Percentiles rank a stretch among this genome's conserved stretches.
Conservation (phyloP, 2,329 filamentous ascomycete species). For the Beauveria australis region DNA sequence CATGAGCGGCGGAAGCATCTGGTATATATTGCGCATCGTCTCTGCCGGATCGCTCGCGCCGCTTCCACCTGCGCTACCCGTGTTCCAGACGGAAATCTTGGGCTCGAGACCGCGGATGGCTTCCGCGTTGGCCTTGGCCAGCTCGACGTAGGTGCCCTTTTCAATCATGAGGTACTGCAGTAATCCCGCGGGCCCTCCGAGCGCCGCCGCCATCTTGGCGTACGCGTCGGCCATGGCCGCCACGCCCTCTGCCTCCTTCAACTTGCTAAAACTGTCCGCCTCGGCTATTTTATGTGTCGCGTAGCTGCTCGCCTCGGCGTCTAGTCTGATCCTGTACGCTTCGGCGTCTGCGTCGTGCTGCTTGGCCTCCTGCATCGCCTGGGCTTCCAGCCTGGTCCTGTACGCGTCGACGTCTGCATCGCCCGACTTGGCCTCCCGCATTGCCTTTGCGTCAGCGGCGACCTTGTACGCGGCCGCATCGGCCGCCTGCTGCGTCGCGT, state of each 20-base stretch:
- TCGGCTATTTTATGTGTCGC: slow-evolving; percentile 44
- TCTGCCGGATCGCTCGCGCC: slow-evolving; percentile 40
- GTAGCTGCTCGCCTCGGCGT: slow-evolving; percentile 33
- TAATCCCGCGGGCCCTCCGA: slow-evolving; percentile 70
- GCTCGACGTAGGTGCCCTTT: slow-evolving; percentile 66
- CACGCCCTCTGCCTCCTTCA: slow-evolving; percentile 71
- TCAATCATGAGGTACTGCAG: slow-evolving; percentile 85
- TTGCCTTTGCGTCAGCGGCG: slow-evolving; percentile 44
- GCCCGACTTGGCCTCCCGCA: slow-evolving; percentile 38
- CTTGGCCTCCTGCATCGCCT: too few species aligned
- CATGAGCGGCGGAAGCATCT: slow-evolving; percentile 74
- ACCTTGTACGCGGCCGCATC: slow-evolving; percentile 49
- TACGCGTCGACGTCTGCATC: slow-evolving; percentile 36
- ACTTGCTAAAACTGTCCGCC: slow-evolving; percentile 48
- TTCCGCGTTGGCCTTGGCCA: slow-evolving; percentile 69
- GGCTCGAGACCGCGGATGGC: slow-evolving; percentile 72
- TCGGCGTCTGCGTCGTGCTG: slow-evolving; percentile 16
- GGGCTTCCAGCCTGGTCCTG: too few species aligned
- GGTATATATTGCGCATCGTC: slow-evolving; percentile 69
- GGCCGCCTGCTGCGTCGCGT: slow-evolving; percentile 36
- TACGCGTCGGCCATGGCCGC: slow-evolving; percentile 76
- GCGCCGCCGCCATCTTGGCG: slow-evolving; percentile 57
- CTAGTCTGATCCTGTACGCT: slow-evolving; percentile 38
- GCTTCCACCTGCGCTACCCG: slow-evolving; percentile 43
- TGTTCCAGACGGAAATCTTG: slow-evolving; percentile 90